A percentile compares a stretch with the other conserved stretches of the same genome.
These are phyloP conservation scores for Suillus sp. DNA, from an alignment of 768 basidiomycete species.

Conservation along the genomic window DNA sequence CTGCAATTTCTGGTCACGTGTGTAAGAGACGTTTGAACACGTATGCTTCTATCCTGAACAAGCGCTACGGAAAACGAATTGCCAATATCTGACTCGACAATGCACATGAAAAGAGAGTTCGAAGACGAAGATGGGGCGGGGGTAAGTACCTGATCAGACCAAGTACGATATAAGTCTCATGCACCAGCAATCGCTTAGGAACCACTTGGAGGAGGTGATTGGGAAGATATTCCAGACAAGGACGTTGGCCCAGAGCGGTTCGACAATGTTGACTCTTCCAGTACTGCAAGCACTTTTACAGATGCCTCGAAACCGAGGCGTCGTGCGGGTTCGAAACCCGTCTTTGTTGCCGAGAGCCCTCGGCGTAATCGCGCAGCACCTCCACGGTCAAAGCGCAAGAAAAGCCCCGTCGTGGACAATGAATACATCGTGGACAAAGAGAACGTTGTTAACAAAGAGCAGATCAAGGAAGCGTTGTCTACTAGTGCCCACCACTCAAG, in stretches of 20 bases:
- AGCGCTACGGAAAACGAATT: background rate
- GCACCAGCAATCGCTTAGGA: background rate
- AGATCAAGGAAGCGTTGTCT: slow-evolving; percentile 24
- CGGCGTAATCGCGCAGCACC: slow-evolving; percentile 14
- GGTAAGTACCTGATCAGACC: background rate
- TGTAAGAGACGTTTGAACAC: background rate
- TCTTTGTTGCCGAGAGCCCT: background rate
- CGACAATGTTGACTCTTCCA: background rate
- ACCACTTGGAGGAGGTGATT: background rate
- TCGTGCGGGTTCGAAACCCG: background rate
- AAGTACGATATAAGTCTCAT: background rate
- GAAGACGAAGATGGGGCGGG: background rate
- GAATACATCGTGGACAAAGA: slow-evolving; percentile 15
- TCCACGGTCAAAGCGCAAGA: slow-evolving; percentile 32
- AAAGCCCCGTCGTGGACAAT: slow-evolving; percentile 30
- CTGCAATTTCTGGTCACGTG: background rate
- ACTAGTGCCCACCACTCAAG: slow-evolving; percentile 31
- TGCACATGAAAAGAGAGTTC: background rate
- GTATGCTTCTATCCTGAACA: background rate
- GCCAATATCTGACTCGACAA: background rate
- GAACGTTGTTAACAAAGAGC: slow-evolving; percentile 18
- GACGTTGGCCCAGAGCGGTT: background rate
- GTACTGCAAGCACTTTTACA: background rate
- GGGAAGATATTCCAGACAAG: slow-evolving; percentile 3
- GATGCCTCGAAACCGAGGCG: background rate